Percentiles rank a stretch among this genome's conserved stretches.
Conservation (phyloP, 2,329 filamentous ascomycete genomes). For the Ophiognomonia clavigignenti-juglandacearum region DNA sequence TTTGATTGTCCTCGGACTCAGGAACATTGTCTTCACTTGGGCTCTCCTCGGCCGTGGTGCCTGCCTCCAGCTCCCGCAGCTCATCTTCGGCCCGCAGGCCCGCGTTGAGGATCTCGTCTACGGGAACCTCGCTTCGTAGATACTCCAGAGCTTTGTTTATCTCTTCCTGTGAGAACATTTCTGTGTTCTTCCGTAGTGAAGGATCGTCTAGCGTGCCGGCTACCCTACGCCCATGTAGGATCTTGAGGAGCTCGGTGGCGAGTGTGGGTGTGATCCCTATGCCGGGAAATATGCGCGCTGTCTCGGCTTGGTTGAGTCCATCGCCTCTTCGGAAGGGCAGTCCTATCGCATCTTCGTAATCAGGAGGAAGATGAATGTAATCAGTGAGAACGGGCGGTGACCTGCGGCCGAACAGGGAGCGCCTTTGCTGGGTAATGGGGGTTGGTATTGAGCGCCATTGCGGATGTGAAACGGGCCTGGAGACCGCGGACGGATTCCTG, state of each 20-base stretch:
- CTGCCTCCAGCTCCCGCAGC: conserved; percentile 46
- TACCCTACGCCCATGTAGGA: conserved; percentile 59
- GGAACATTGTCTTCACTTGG: conserved; percentile 19
- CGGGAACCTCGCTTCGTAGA: conserved; percentile 47
- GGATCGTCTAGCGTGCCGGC: conserved; percentile 61
- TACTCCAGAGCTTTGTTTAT: conserved; percentile 46
- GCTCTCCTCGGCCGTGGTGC: conserved; percentile 16
- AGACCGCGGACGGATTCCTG: background rate
- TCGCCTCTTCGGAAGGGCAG: conserved; percentile 43
- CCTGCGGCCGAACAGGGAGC: conserved; percentile 22
- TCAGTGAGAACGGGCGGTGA: conserved; percentile 35
- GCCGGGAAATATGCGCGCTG: conserved; percentile 39
- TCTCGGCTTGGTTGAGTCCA: conserved; percentile 37
- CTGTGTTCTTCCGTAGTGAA: conserved; percentile 42
- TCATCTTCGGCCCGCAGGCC: conserved; percentile 60
- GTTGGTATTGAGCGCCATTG: background rate
- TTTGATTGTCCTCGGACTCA: conserved; percentile 20
- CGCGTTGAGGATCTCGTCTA: conserved; percentile 58
- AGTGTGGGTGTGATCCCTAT: conserved; percentile 41
- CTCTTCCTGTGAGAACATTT: conserved; percentile 35
- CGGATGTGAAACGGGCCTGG: background rate
- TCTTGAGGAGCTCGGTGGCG: conserved; percentile 51
- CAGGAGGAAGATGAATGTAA: conserved; percentile 53
- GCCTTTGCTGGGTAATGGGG: conserved; percentile 1
- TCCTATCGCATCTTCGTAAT: conserved; percentile 51